Conservation (phyloP, 768 basidiomycete species). For the Boletus insuetus region DNA sequence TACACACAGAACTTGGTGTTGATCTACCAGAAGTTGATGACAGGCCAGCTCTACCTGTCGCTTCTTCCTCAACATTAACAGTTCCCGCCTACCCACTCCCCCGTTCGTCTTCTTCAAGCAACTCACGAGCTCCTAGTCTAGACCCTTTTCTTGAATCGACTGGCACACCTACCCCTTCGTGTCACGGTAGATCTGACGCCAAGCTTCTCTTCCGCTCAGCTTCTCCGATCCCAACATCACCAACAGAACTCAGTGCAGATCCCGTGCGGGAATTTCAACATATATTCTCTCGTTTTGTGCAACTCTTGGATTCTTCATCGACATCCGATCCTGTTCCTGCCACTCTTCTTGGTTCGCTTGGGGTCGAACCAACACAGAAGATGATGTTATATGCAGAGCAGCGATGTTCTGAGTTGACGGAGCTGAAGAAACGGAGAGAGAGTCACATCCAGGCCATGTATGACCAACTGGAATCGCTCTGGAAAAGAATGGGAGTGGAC, state of each 20-base stretch:
- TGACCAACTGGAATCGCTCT: conserved; percentile 88
- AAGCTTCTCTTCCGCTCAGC: conserved; percentile 36
- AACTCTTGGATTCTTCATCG: conserved; percentile 46
- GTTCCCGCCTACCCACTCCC: conserved; percentile 35
- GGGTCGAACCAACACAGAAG: conserved; percentile 73
- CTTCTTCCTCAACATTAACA: conserved; percentile 41
- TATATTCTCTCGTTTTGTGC: conserved; percentile 62
- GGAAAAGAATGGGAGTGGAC: conserved; percentile 79
- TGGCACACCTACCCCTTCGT: conserved; percentile 49
- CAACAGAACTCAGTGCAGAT: conserved; percentile 12
- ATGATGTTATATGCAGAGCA: conserved; percentile 71
- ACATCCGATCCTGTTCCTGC: conserved; percentile 21
- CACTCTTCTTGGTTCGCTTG: conserved; percentile 32
- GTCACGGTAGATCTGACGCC: conserved; percentile 35
- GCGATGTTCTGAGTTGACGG: conserved; percentile 58
- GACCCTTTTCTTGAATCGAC: conserved; percentile 30
- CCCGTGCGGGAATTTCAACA: conserved; percentile 45
- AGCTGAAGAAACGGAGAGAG: conserved; percentile 73
- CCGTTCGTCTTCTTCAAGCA: conserved; percentile 45
- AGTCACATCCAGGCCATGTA: conserved; percentile 89
- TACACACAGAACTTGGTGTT: conserved; percentile 81
- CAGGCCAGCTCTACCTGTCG: conserved; percentile 24
- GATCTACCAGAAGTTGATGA: conserved; percentile 55
- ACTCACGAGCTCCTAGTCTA: conserved; percentile 9
- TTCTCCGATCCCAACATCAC: conserved; percentile 13